A percentile compares a stretch with the other conserved stretches of the same genome.
Conservation (phyloP, 352 stramenopile species). For the Phytophthora tubulina region DNA sequence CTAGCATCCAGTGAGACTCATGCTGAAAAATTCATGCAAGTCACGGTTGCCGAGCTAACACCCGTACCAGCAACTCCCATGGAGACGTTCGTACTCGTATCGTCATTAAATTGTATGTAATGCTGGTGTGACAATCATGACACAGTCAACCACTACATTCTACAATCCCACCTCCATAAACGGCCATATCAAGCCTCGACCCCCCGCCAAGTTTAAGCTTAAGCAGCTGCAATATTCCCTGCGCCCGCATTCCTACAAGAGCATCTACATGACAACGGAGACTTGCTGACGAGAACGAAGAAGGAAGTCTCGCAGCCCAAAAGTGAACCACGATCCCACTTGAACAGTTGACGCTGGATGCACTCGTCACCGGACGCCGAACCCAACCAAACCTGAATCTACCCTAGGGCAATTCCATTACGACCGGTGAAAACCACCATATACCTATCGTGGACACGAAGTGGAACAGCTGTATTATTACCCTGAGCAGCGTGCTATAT, state of each 20-base stretch:
- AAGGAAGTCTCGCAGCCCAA: background rate
- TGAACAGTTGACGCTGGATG: slow-evolving; percentile 32
- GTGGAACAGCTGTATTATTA: slow-evolving; percentile 1
- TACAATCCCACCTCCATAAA: slow-evolving; percentile 19
- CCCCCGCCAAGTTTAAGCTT: slow-evolving; percentile 18
- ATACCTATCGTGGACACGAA: slow-evolving; percentile 27
- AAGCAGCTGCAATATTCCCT: background rate
- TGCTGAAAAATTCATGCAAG: slow-evolving; percentile 14
- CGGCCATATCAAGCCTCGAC: slow-evolving; percentile 20
- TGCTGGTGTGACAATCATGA: slow-evolving; percentile 8
- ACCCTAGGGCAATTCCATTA: slow-evolving; percentile 14
- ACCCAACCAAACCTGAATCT: background rate
- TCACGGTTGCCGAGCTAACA: background rate
- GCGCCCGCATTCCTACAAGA: slow-evolving; percentile 8
- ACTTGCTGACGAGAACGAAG: background rate
- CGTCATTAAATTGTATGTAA: background rate
- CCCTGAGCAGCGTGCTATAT: slow-evolving; percentile 7
- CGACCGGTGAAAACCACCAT: slow-evolving; percentile 16
- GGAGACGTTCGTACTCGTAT: background rate
- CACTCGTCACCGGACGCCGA: slow-evolving; percentile 9
- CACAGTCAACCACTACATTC: slow-evolving; percentile 22
- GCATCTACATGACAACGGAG: slow-evolving; percentile 5
- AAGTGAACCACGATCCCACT: background rate
- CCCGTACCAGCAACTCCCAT: background rate
- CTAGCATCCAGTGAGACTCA: slow-evolving; percentile 1